Conservation (phyloP, 2,329 filamentous ascomycete genomes). For the Plenodomus lindquistii region DNA sequence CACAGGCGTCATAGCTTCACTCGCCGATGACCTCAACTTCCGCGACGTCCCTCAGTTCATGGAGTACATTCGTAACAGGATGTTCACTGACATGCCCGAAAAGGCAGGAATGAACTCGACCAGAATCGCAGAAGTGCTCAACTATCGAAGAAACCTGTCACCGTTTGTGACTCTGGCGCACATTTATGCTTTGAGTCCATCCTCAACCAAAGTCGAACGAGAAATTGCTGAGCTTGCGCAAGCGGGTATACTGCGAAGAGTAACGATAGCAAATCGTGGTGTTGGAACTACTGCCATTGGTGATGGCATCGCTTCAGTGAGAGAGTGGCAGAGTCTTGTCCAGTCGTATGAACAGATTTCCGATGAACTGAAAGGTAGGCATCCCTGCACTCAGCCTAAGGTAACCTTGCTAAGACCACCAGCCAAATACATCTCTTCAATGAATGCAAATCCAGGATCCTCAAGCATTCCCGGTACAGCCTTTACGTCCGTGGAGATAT, state of each 20-base stretch:
- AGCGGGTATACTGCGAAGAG: slow-evolving; percentile 61
- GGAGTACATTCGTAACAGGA: slow-evolving; percentile 61
- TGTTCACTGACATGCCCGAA: slow-evolving; percentile 68
- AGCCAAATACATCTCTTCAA: slow-evolving; percentile 56
- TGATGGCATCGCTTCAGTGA: slow-evolving; percentile 65
- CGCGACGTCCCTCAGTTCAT: slow-evolving; percentile 68
- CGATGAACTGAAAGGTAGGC: slow-evolving; percentile 43
- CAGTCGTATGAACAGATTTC: slow-evolving; percentile 24
- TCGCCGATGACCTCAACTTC: slow-evolving; percentile 61
- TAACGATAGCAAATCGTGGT: slow-evolving; percentile 65
- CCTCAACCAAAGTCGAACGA: slow-evolving; percentile 67
- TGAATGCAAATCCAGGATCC: slow-evolving; percentile 57
- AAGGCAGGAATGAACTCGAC: slow-evolving; percentile 66
- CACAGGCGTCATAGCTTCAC: slow-evolving; percentile 58
- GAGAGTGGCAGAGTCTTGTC: slow-evolving; percentile 51
- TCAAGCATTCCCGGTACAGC: slow-evolving; percentile 45
- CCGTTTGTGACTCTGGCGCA: slow-evolving; percentile 69
- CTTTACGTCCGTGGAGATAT: slow-evolving; percentile 55
- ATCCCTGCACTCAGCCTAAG: background rate
- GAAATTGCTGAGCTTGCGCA: slow-evolving; percentile 66
- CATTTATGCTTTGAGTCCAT: slow-evolving; percentile 64
- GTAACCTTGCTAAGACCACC: slow-evolving; percentile 4
- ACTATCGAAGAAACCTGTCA: slow-evolving; percentile 63
- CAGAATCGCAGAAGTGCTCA: slow-evolving; percentile 65
- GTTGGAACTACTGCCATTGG: slow-evolving; percentile 62